Percentiles rank a stretch among this genome's conserved stretches.
Conservation (phyloP, 176 grass and related monocot species). For the Bolboschoenus planiculmis region DNA sequence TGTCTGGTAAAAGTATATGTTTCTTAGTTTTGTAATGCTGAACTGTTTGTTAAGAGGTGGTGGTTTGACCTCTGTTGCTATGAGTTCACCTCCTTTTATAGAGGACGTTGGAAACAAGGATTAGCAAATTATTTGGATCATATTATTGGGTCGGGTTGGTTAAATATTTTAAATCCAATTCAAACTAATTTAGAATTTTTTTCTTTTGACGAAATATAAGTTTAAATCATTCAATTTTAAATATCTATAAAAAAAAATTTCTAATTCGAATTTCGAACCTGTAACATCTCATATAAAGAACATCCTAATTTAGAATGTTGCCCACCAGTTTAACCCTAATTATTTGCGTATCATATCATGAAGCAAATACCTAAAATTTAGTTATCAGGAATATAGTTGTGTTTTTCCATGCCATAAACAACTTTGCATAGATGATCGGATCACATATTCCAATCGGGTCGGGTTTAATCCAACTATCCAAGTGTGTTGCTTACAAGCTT, state of each 20-base stretch:
- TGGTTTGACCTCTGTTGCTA: neutral
- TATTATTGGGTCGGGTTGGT: neutral
- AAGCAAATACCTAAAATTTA: neutral
- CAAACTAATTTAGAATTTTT: too few species aligned
- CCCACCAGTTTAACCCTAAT: neutral
- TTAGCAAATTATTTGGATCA: conserved; percentile 3
- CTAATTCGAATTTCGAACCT: too few species aligned
- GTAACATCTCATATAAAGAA: too few species aligned
- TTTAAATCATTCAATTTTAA: too few species aligned
- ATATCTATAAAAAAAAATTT: too few species aligned
- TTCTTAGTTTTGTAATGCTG: neutral
- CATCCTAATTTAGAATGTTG: neutral
- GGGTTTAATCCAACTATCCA: neutral
- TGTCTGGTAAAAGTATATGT: neutral
- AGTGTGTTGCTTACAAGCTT: conserved; percentile 18
- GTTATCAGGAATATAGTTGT: neutral
- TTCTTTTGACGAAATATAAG: too few species aligned
- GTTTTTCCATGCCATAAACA: neutral
- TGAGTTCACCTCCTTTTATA: conserved; percentile 2
- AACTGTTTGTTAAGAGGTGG: neutral
- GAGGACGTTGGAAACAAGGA: neutral
- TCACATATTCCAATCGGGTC: neutral
- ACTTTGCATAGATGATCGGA: neutral
- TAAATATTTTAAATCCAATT: neutral
- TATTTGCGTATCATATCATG: neutral